These are phyloP conservation scores for Aquilaria yunnanensis DNA, from an alignment of 345 rosid species.

Conservation along the genomic window DNA sequence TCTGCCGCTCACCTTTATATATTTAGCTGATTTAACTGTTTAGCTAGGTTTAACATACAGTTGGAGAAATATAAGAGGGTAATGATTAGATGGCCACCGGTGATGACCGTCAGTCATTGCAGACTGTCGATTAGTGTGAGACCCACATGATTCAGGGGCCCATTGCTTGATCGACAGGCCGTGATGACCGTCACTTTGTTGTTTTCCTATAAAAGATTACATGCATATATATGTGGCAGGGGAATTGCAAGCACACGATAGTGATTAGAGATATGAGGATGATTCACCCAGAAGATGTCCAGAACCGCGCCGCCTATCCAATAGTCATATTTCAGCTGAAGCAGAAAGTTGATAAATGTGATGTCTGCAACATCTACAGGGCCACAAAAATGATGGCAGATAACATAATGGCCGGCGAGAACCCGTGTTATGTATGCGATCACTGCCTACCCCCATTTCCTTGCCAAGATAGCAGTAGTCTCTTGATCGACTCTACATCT, in stretches of 20 bases:
- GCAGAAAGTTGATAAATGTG: slow-evolving; percentile 49
- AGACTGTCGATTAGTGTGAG: neutral
- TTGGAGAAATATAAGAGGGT: neutral
- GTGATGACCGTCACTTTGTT: neutral
- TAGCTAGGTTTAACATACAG: too few relatives aligned
- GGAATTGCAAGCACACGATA: slow-evolving; percentile 80
- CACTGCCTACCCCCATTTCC: slow-evolving; percentile 64
- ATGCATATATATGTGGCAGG: slow-evolving; percentile 32
- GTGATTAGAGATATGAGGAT: slow-evolving; percentile 83
- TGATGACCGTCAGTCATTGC: too few relatives aligned
- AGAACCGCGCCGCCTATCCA: slow-evolving; percentile 64
- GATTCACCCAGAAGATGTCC: slow-evolving; percentile 68
- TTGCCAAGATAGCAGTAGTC: slow-evolving; percentile 29
- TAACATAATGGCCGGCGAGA: slow-evolving; percentile 65
- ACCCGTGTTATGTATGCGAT: slow-evolving; percentile 75
- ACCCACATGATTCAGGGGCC: too few relatives aligned
- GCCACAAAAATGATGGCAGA: slow-evolving; percentile 54
- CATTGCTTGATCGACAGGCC: too few relatives aligned
- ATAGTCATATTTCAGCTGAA: slow-evolving; percentile 41
- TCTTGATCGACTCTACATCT: slow-evolving; percentile 36
- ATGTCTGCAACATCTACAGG: slow-evolving; percentile 51
- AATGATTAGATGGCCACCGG: neutral
- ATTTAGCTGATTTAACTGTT: too few relatives aligned
- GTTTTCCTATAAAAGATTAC: neutral
- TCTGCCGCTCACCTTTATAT: too few relatives aligned